Evolutionary conservation across 2,329 filamentous ascomycete genomes (phyloP).

Genomic region (Malbranchea zuffiana): DNA sequence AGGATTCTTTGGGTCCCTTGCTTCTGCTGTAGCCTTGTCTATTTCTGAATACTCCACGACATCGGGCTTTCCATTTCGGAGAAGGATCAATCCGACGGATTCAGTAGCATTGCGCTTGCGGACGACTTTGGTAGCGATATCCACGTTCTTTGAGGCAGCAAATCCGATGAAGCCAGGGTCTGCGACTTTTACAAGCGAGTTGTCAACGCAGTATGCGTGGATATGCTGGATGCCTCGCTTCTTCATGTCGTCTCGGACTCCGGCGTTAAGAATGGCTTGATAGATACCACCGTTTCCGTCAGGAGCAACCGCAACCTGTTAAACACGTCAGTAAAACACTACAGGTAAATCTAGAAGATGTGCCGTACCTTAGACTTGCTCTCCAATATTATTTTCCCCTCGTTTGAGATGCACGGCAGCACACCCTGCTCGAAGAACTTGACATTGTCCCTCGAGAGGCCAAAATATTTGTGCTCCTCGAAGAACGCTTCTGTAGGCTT

Average conservation of each 20-base stretch:
- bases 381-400: constrained; percentile 93
- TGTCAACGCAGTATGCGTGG: constrained; percentile 96
- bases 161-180: constrained; percentile 95
- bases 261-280: constrained; percentile 70
- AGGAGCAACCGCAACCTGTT: constrained; percentile 72
- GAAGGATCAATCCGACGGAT: constrained; percentile 85
- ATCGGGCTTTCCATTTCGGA: constrained; percentile 91
- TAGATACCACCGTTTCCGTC: constrained; percentile 98
- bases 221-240: constrained; percentile 86
- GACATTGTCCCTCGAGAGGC: constrained; percentile 73
- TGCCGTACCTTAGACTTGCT: constrained; percentile 60
- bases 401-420: constrained; percentile 90
- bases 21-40: constrained; percentile 75
- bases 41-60: constrained; percentile 99
- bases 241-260: constrained; percentile 77
- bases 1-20: constrained; percentile 68
- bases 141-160: constrained; percentile 72
- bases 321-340: constrained; percentile 8
- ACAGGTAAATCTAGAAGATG: background rate
- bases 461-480: constrained; percentile 80
- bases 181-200: constrained; percentile 97
- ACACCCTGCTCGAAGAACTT: constrained; percentile 95
- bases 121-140: constrained; percentile 98
- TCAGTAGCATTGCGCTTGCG: constrained; percentile 95
- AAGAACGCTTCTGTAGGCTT: constrained; percentile 91